These are phyloP conservation scores for Penicillium crystallinum DNA, from an alignment of 495 filamentous ascomycete genomes.

Conservation along the genomic window DNA sequence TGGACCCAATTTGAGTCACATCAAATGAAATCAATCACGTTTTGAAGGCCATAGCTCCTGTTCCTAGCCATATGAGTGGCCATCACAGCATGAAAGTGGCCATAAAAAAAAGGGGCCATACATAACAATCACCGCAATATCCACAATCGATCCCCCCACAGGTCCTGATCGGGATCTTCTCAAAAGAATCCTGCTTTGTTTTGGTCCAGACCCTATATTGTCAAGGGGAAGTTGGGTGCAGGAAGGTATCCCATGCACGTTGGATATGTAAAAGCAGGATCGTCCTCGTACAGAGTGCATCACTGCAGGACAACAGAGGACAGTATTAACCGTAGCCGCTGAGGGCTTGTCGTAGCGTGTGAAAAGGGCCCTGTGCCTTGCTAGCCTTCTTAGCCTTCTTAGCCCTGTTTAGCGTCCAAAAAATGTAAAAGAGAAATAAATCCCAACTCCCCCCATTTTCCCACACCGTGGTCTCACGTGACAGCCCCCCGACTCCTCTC, in stretches of 20 bases:
- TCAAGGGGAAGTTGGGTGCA: not conserved
- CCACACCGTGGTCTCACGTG: constrained; percentile 17
- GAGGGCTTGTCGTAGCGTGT: constrained; percentile 12
- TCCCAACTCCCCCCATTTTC: constrained; percentile 8
- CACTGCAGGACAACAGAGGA: not conserved
- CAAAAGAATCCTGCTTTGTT: constrained; percentile 4
- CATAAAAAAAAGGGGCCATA: constrained; percentile 1
- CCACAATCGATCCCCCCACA: constrained; percentile 3
- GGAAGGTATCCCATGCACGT: not conserved
- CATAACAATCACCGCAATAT: constrained; percentile 2
- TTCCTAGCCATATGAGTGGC: not conserved
- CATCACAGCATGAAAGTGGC: not conserved
- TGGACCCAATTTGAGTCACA: not conserved
- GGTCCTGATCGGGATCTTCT: constrained; percentile 13
- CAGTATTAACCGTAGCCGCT: constrained; percentile 10
- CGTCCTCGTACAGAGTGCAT: not conserved
- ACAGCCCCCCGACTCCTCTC: constrained; percentile 26
- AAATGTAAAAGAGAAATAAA: constrained; percentile 2
- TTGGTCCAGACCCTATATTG: constrained; percentile 17
- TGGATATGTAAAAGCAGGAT: not conserved
- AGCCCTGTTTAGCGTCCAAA: constrained; percentile 1
- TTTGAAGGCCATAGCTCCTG: constrained; percentile 2
- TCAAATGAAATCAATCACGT: constrained; percentile 2
- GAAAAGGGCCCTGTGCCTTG: constrained; percentile 3
- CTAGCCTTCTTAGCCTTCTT: not conserved